phyloP scores from a whole-genome alignment of 495 filamentous ascomycete genomes.

The Neurospora africana region DNA sequence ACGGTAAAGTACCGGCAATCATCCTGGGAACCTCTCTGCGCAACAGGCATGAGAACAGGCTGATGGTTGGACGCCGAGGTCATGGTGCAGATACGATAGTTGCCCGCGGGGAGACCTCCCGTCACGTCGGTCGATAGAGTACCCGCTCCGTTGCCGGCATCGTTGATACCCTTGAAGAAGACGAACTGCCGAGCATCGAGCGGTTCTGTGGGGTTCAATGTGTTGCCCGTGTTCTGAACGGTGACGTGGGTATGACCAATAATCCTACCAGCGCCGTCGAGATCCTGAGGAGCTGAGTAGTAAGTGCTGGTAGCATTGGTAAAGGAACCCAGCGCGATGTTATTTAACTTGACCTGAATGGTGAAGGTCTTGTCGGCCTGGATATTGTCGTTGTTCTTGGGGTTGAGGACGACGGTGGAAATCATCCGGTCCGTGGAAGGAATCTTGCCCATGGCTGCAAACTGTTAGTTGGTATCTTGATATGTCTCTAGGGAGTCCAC shows the following conservation, averaged over 20 bases:
- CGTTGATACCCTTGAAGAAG: constrained; percentile 74
- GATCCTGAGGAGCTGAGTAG: constrained; percentile 56
- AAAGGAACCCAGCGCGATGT: constrained; percentile 55
- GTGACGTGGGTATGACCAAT: constrained; percentile 67
- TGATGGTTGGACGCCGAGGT: constrained; percentile 60
- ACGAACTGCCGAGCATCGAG: constrained; percentile 49
- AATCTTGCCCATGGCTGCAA: constrained; percentile 59
- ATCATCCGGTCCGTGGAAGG: constrained; percentile 54
- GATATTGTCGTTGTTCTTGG: constrained; percentile 38
- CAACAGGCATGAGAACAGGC: constrained; percentile 67
- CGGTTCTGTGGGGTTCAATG: constrained; percentile 38
- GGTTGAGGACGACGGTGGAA: constrained; percentile 51
- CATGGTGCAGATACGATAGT: constrained; percentile 68
- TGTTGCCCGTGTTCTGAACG: constrained; percentile 48
- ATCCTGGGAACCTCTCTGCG: constrained; percentile 62
- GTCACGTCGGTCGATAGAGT: constrained; percentile 42
- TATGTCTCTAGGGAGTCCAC: constrained; percentile 23
- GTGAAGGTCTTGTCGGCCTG: constrained; percentile 42
- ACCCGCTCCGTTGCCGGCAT: constrained; percentile 55
- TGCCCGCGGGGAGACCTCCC: constrained; percentile 54
- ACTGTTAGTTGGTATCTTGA: constrained; percentile 12
- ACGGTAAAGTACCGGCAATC: constrained; percentile 58
- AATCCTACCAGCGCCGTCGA: constrained; percentile 42
- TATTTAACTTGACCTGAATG: constrained; percentile 47
- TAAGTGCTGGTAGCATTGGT: constrained; percentile 55